These are phyloP conservation scores for Mycena latifolia DNA, from an alignment of 768 basidiomycete species.

Conservation along the genomic window DNA sequence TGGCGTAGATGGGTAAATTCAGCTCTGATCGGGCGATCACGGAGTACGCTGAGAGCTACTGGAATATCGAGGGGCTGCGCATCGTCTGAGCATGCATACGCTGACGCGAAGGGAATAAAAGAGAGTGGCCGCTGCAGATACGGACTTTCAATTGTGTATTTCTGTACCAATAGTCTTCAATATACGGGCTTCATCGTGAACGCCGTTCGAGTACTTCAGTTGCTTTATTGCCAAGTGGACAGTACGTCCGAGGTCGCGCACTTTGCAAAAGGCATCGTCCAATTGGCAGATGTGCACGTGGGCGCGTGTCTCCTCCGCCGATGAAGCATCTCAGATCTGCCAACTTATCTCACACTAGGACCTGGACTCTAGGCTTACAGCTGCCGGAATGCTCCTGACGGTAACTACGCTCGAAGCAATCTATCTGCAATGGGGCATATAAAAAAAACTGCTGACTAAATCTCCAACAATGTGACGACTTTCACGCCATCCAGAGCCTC, in stretches of 20 bases:
- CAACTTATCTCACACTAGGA: no score
- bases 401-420: slow-evolving; percentile 2
- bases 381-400: no score
- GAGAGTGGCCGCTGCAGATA: not conserved
- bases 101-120: not conserved
- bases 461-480: not conserved
- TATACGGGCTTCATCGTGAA: slow-evolving; percentile 1
- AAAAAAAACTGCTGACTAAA: not conserved
- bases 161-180: slow-evolving; percentile 1
- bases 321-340: no score
- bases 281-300: not conserved
- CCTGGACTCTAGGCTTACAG: no score
- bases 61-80: slow-evolving; percentile 72
- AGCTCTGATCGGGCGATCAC: slow-evolving; percentile 94
- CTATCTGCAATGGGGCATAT: not conserved
- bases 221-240: no score
- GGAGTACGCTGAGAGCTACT: slow-evolving; percentile 92
- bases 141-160: not conserved
- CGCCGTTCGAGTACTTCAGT: no score
- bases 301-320: not conserved
- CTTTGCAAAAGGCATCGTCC: no score
- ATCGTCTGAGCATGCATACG: slow-evolving; percentile 17
- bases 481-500: not conserved
- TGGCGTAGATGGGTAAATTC: slow-evolving; percentile 91
- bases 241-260: no score